Conservation (phyloP, 805 yeast genomes). For the Teunomyces stri region DNA sequence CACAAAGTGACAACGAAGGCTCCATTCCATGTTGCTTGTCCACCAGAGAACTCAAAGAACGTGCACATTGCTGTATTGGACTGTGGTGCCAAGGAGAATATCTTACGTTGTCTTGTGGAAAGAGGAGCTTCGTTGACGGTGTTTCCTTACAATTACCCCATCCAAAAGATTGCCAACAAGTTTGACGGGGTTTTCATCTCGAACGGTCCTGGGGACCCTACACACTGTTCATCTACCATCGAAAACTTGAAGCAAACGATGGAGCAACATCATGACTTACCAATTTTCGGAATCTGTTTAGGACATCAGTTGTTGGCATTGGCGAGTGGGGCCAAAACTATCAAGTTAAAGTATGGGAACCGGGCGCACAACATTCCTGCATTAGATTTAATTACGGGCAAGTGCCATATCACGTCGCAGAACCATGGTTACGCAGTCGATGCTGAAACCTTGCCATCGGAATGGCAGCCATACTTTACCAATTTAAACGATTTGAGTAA, state of each 20-base stretch:
- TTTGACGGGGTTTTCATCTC: conserved; percentile 95
- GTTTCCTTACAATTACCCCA: conserved; percentile 92
- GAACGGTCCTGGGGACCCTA: conserved; percentile 98
- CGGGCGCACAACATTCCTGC: conserved; percentile 99
- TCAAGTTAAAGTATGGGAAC: conserved; percentile 95
- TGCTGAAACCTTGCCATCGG: conserved; percentile 71
- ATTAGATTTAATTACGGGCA: conserved; percentile 82
- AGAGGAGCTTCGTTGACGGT: conserved; percentile 97
- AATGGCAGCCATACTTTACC: conserved; percentile 80
- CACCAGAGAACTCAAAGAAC: conserved; percentile 51
- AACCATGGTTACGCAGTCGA: conserved; percentile 99
- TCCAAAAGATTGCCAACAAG: conserved; percentile 83
- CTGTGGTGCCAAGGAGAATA: conserved; percentile 98
- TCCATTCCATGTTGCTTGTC: conserved; percentile 83
- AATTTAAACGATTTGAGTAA: conserved; percentile 94
- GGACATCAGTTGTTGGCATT: conserved; percentile 96
- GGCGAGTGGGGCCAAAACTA: conserved; percentile 91
- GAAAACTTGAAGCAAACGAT: conserved; percentile 69
- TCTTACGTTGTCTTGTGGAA: conserved; percentile 85
- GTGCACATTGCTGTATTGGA: conserved; percentile 88
- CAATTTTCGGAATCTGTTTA: conserved; percentile 95
- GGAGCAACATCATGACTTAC: conserved; percentile 61
- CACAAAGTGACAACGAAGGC: conserved; percentile 92
- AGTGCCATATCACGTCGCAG: conserved; percentile 97
- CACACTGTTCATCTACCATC: conserved; percentile 80